Percentiles rank a stretch among this genome's conserved stretches.
These are phyloP conservation scores for Panellus pusillus DNA, from an alignment of 768 basidiomycete species.

Conservation along the genomic window DNA sequence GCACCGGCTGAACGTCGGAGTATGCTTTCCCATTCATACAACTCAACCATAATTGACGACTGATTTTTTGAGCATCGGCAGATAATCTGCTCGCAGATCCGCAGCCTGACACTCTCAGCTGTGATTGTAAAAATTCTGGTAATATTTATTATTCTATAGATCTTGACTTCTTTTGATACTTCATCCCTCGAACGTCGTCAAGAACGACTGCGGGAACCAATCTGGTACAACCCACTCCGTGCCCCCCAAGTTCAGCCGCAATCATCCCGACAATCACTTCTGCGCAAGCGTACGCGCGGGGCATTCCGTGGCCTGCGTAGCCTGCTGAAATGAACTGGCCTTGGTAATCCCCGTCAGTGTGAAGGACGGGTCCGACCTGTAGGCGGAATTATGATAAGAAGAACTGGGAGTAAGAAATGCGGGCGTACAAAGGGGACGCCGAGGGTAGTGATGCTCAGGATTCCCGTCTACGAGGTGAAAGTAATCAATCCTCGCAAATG, in stretches of 20 bases:
- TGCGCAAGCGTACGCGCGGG: slow-evolving; percentile 48
- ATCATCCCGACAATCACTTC: slow-evolving; percentile 49
- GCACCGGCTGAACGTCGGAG: no score
- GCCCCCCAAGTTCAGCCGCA: slow-evolving; percentile 34
- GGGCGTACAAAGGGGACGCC: slow-evolving; percentile 66
- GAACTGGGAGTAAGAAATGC: background rate
- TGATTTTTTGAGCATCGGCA: no score
- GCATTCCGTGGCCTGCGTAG: slow-evolving; percentile 60
- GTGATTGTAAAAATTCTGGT: no score
- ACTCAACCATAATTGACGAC: no score
- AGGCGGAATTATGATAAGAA: background rate
- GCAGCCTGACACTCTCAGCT: no score
- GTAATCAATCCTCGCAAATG: background rate
- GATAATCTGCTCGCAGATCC: no score
- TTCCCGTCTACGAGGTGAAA: slow-evolving; percentile 62
- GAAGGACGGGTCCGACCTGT: slow-evolving; percentile 51
- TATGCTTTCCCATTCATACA: no score
- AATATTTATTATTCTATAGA: no score
- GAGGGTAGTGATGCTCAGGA: slow-evolving; percentile 72
- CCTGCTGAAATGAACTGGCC: slow-evolving; percentile 58
- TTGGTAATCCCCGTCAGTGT: slow-evolving; percentile 18
- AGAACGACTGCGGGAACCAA: slow-evolving; percentile 48
- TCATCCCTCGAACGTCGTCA: slow-evolving; percentile 21
- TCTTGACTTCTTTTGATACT: no score
- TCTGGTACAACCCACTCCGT: slow-evolving; percentile 40